Evolutionary conservation across 2,329 filamentous ascomycete species (phyloP).

Genomic region (Claviceps arundinis): DNA sequence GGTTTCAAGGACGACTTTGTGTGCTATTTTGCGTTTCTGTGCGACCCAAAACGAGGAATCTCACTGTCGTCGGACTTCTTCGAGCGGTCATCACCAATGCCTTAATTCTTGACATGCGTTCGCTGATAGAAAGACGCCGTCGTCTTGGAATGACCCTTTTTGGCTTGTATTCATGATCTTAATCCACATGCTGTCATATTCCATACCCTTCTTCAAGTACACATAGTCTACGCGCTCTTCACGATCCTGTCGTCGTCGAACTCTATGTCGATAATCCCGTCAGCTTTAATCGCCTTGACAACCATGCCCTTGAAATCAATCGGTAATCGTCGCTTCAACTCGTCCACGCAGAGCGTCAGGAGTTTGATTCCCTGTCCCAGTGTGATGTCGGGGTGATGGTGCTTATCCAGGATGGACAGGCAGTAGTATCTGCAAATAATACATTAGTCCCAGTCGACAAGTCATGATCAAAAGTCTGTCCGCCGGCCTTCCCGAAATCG

Average conservation of each 20-base stretch:
- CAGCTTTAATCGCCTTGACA: conserved; percentile 91
- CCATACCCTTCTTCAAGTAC: background rate
- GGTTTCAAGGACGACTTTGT: too few relatives aligned
- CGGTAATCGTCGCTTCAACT: conserved; percentile 90
- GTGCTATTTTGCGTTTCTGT: background rate
- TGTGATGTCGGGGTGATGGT: conserved; percentile 88
- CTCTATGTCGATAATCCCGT: conserved; percentile 74
- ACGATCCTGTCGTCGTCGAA: conserved; percentile 72
- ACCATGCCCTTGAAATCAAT: conserved; percentile 97
- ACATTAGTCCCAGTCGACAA: background rate
- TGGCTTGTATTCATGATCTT: conserved; percentile 15
- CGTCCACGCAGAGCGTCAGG: conserved; percentile 86
- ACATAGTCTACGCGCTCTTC: conserved; percentile 35
- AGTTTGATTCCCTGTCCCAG: conserved; percentile 86
- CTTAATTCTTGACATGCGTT: background rate
- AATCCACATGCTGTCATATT: conserved; percentile 20
- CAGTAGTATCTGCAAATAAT: conserved; percentile 68
- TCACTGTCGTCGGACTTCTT: background rate
- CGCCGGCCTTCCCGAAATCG: too few relatives aligned
- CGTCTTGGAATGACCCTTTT: background rate
- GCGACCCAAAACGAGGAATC: background rate
- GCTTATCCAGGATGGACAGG: conserved; percentile 93
- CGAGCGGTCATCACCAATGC: background rate
- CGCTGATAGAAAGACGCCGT: background rate
- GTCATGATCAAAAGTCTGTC: background rate